Evolutionary conservation across 768 basidiomycete genomes (phyloP), one percentile per base, ranked within the genome.

Genomic region (Brasilioporus rufonigricans): DNA sequence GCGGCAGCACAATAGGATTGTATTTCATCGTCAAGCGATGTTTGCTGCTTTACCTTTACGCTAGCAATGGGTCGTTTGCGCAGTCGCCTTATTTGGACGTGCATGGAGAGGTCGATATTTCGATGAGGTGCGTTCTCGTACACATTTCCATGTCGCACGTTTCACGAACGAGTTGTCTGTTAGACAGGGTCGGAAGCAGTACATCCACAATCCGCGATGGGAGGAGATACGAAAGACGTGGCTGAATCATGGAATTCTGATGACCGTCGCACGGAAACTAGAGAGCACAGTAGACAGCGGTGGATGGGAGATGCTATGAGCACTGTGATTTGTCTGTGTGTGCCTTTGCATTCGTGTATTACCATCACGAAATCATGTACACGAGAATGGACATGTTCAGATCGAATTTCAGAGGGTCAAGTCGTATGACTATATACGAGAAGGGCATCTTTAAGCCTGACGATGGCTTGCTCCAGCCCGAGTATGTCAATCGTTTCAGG

Each of bases 11-110:
- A 2, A 79, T 93, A 44, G 97, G 94, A 2, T 71, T 97, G 45
- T 99, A 87, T 71, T 95, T 95, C 72, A 80, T 93, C 40, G 86
- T 98, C 60, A 95, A 95, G 68, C 85, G 93, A 19, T 97, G 93
- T 72, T 83, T 87, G n/a, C 66, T 98, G 53, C 68, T 98, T 14
- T 98, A 91, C 69, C 78, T 98, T 18, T 94, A 93, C 64, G 87
- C 87, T 29, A 86, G 84, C 57, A 92, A 87, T 47, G 97, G 96
- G n/a, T 84, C 91, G 4, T 98, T 95, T 71, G 79, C 81, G 1
- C 81, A 84, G 14, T 89, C 95, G 31, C 94, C 96, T 0, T 98
- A 97, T 64, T 80, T 98, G 36, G 97, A 99, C 63, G 82, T 83
- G 1, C 97, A 98, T 57, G 97, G 96, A 1, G 97, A 98, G 64